Evolutionary conservation across 345 rosid genomes (phyloP).

Genomic region (Firmiana major): DNA sequence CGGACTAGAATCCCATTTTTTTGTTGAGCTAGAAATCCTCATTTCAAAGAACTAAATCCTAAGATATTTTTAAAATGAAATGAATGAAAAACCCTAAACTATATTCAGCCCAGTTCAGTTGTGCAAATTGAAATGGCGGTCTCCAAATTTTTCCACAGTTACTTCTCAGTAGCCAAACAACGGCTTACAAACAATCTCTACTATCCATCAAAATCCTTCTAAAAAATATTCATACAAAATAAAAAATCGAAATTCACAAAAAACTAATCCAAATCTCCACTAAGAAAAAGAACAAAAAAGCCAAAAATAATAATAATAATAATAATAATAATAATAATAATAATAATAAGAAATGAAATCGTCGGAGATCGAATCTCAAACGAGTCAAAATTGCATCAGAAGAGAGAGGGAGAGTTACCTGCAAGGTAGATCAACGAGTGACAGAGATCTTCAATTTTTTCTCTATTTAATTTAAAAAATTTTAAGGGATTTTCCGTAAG

Average conservation of each 20-base stretch:
- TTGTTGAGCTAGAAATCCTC: not conserved
- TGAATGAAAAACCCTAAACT: not conserved
- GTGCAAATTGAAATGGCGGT: not conserved
- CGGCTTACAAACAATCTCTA: not conserved
- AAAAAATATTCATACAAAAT: not conserved
- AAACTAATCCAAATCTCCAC: not conserved
- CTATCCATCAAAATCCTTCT: not conserved
- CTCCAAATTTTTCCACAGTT: constrained; percentile 5
- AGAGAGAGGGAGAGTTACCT: constrained; percentile 26
- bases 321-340: no score
- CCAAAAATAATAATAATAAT: not conserved
- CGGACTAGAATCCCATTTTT: not conserved
- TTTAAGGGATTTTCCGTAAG: not conserved
- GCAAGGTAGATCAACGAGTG: constrained; percentile 25
- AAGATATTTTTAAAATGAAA: not conserved
- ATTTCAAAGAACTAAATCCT: not conserved
- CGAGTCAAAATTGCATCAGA: constrained; percentile 10
- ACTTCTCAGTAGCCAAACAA: constrained; percentile 18
- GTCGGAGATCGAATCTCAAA: constrained; percentile 22
- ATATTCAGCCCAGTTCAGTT: constrained; percentile 2
- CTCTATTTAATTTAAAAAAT: no score
- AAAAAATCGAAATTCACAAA: not conserved
- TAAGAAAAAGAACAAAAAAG: not conserved
- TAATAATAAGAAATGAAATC: no score
- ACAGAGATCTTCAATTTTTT: constrained; percentile 15